phyloP scores from a whole-genome alignment of 2,329 filamentous ascomycete genomes.

The Venturia effusa region DNA sequence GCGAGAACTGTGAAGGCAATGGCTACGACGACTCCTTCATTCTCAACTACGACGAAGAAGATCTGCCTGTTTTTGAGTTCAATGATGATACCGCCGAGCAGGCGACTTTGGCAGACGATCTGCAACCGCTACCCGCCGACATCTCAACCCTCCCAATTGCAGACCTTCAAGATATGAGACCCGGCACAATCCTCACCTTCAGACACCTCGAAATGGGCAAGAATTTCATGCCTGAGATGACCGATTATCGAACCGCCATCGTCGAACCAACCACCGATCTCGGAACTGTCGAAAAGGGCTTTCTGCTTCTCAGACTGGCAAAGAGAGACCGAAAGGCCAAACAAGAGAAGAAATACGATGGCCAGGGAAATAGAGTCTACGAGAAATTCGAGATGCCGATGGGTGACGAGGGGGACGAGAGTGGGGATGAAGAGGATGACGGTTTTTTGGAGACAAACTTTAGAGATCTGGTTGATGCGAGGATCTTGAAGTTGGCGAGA shows the following conservation, averaged over 20 bases:
- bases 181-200: conserved; percentile 59
- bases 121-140: conserved; percentile 52
- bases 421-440: conserved; percentile 34
- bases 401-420: conserved; percentile 26
- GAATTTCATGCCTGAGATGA: conserved; percentile 55
- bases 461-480: conserved; percentile 55
- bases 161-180: conserved; percentile 34
- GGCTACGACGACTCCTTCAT: conserved; percentile 39
- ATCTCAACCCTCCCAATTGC: conserved; percentile 43
- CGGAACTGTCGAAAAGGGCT: conserved; percentile 39
- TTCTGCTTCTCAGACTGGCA: conserved; percentile 54
- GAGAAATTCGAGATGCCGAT: conserved; percentile 62
- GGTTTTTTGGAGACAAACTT: conserved; percentile 52
- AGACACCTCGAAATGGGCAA: conserved; percentile 54
- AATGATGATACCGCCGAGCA: conserved; percentile 28
- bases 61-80: conserved; percentile 52
- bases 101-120: conserved; percentile 36
- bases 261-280: conserved; percentile 47
- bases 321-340: conserved; percentile 52
- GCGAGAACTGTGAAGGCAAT: conserved; percentile 16
- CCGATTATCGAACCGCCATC: conserved; percentile 50
- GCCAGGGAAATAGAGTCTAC: conserved; percentile 63
- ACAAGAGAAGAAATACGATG: conserved; percentile 49
- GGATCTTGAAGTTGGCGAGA: conserved; percentile 30
- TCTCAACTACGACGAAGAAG: conserved; percentile 47